These are phyloP conservation scores for Cryptococcus sp. DNA, from an alignment of 1,284 basidiomycete species.

Conservation along the genomic window DNA sequence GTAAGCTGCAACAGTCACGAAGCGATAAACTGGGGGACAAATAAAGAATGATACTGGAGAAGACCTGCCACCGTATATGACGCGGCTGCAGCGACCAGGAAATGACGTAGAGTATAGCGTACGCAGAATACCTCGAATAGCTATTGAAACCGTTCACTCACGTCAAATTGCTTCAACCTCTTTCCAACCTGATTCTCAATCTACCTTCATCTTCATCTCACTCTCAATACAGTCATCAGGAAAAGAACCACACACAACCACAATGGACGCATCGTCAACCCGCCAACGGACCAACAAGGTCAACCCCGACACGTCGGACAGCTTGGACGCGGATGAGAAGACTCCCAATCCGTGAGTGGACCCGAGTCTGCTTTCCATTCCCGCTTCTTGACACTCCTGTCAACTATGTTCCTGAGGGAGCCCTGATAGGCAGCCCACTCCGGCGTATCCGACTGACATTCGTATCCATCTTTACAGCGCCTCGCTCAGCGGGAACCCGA, in stretches of 20 bases:
- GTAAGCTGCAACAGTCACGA: no score
- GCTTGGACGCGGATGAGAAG: slow-evolving; percentile 9
- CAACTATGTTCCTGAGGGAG: not conserved
- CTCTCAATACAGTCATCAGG: not conserved
- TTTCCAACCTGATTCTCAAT: not conserved
- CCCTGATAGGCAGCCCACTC: not conserved
- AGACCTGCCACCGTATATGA: no score
- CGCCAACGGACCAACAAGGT: slow-evolving; percentile 24
- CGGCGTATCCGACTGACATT: not conserved
- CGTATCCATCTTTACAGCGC: slow-evolving; percentile 21
- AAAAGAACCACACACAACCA: slow-evolving; percentile 1
- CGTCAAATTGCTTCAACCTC: no score
- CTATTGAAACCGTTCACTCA: no score
- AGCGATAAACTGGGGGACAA: no score
- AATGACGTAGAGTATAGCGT: no score
- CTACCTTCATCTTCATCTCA: not conserved
- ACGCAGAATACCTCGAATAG: no score
- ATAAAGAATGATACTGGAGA: no score
- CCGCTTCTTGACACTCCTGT: not conserved
- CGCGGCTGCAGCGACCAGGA: no score
- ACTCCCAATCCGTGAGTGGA: slow-evolving; percentile 22
- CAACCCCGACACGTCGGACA: slow-evolving; percentile 1
- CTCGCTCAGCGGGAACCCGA: slow-evolving; percentile 41
- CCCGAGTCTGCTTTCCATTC: not conserved
- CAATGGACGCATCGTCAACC: slow-evolving; percentile 21